phyloP scores from a whole-genome alignment of 495 filamentous ascomycete genomes.

The Podospora tetraspora region DNA sequence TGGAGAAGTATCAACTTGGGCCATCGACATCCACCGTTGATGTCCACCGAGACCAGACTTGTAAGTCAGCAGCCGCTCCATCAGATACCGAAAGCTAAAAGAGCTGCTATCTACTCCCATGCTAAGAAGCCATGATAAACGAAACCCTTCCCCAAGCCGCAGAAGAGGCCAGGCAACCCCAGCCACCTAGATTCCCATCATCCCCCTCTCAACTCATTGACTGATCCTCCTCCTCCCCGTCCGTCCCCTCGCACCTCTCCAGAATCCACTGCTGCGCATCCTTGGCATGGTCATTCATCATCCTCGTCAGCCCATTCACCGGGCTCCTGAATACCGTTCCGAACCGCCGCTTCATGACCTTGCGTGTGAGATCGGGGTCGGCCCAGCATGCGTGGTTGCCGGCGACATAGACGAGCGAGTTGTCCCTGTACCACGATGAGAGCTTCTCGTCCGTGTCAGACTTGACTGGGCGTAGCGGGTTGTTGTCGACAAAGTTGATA shows the following conservation, averaged over 20 bases:
- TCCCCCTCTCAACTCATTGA: neutral
- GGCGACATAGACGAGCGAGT: constrained; percentile 69
- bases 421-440: constrained; percentile 66
- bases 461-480: constrained; percentile 56
- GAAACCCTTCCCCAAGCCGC: neutral
- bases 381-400: constrained; percentile 67
- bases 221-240: constrained; percentile 26
- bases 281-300: constrained; percentile 55
- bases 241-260: constrained; percentile 35
- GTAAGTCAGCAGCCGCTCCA: neutral
- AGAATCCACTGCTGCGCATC: constrained; percentile 54
- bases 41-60: neutral
- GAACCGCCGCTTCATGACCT: constrained; percentile 61
- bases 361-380: constrained; percentile 46
- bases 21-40: neutral
- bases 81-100: neutral
- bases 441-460: constrained; percentile 59
- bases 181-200: neutral
- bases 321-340: constrained; percentile 55
- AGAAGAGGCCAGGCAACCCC: neutral
- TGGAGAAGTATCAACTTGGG: neutral
- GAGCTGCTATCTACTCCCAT: neutral
- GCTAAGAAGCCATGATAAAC: neutral
- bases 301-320: constrained; percentile 51
- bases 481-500: constrained; percentile 56